A percentile compares a stretch with the other conserved stretches of the same genome.
These are phyloP conservation scores for Emiliania huxleyi DNA, from an alignment of 78 protist species.

Conservation along the genomic window DNA sequence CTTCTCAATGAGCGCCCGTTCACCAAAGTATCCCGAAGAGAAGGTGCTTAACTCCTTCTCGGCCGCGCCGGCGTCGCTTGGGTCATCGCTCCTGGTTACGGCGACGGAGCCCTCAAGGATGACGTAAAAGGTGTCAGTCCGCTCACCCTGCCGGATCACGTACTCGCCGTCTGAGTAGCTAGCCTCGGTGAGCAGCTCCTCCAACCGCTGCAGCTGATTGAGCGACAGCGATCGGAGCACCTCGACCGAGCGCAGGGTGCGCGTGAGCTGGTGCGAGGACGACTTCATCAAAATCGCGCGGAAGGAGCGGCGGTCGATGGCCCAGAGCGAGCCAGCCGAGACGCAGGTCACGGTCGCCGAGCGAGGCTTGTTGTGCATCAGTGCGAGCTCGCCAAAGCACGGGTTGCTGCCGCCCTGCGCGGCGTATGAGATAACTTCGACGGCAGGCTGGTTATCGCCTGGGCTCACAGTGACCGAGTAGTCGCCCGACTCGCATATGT, in stretches of 20 bases:
- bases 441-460: neutral
- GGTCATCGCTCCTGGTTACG: neutral
- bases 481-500: neutral
- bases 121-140: neutral
- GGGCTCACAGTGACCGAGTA: neutral
- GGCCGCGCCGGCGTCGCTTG: neutral
- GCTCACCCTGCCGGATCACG: neutral
- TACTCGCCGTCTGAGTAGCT: neutral
- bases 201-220: neutral
- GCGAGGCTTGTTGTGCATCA: neutral
- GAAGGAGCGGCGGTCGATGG: neutral
- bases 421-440: neutral
- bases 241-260: neutral
- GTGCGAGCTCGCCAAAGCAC: constrained; percentile 19
- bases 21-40: neutral
- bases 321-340: neutral
- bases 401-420: neutral
- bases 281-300: neutral
- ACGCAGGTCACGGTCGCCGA: neutral
- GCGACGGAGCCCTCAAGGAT: neutral
- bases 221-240: neutral
- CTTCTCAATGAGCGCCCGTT: neutral
- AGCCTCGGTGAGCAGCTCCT: neutral
- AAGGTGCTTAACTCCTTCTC: neutral
- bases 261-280: neutral